Base-by-base conservation (phyloP, 1,284 basidiomycete genomes). In the Ustilago bromivora region DNA sequence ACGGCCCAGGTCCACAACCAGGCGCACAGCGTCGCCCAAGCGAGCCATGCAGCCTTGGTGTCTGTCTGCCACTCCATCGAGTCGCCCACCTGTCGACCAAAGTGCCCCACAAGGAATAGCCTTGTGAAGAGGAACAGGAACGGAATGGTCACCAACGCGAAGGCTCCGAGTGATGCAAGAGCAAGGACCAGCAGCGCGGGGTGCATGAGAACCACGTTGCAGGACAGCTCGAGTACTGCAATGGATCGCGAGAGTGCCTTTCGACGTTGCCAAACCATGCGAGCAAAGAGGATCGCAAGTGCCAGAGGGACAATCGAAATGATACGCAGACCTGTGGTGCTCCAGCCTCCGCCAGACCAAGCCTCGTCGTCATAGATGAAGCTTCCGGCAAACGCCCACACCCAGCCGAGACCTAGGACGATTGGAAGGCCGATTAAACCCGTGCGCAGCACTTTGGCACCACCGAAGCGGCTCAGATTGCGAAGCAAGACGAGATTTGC, bases 1-100 rank as follows among this genome's bases (percentile, higher is more conserved):
- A 97, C 91, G 17, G 91, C 93, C 93, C 94, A 96, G 11, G 90
- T 93, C 95, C 95, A 98, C 2, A 95, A 86, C 93, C 94, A 96
- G 0, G 93, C 88, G 0, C 88, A 88, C 2, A 92, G 88, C 0
- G 92, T 90, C 3, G 89, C 89, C 51, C 90, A 89, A 23, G 95
- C 93, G 0, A 93, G 90, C 92, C 92, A 94, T 60, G 93, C 91
- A 0, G 94, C 94, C 89, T 92, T 93, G n/a, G 90, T 90, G 35
- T 88, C 85, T 12, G 95, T 88, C 82, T 94, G 92, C 90, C 92
- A 95, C 76, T 92, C 90, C 82, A 85, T 84, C 47, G 71, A 64
- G 47, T 77, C 71, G 47, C 71, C 55, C 47, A 69, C 60, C 58
- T 76, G 52, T 46, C 68, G 19, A 53, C 78, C 56, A 52, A 60